Base-by-base conservation (phyloP, 371 early-diverging fungal genomes). In the Mucor irregularis region DNA sequence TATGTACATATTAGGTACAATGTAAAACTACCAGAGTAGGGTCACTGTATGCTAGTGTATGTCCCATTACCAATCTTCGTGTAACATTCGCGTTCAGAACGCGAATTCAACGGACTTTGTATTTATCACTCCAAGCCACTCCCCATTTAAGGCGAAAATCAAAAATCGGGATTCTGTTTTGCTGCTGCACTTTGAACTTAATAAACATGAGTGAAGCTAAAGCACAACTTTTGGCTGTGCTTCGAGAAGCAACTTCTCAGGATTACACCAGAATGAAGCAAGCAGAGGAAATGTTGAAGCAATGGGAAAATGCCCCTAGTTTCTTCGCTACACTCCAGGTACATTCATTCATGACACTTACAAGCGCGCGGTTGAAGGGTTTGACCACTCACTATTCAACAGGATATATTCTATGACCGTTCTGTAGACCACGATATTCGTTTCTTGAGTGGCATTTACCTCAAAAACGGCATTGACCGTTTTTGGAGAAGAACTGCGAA, bases 401-500 rank as follows among this genome's bases (percentile, higher is more conserved):
- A 90, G 92, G 89, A 88, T 47, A 89, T 96, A 33, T 90, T 89
- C 37, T 85, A 83, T 29, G 90, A 93, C 64, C 67, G 64, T 6
- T 62, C 78, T 5, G 39, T 90, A 10, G 81, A 85, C 14, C 74
- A 79, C 48, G 80, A 82, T 40, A 66, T 90, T n/a, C 83, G 96
- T 31, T 88, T 86, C 50, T 80, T 93, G 30, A 86, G 92, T 13
- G 84, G 88, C 17, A 85, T 94, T 46, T 85, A 84, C 51, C 73
- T 96, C 46, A 96, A 96, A 69, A 94, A 94, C 64, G 93, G 94
- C 3, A 81, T 96, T 38, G 90, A 89, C 66, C 86, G 85, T 53
- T 93, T 90, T 65, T 96, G 96, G 96, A 80, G 92, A 64, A 86
- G 83, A 65, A 81, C 88, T 3, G 89, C 89, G 9, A 82, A 75